Percentiles rank a stretch among this genome's conserved stretches.
Conservation (phyloP, 2,329 filamentous ascomycete genomes). For the Raffaelea albimanens region DNA sequence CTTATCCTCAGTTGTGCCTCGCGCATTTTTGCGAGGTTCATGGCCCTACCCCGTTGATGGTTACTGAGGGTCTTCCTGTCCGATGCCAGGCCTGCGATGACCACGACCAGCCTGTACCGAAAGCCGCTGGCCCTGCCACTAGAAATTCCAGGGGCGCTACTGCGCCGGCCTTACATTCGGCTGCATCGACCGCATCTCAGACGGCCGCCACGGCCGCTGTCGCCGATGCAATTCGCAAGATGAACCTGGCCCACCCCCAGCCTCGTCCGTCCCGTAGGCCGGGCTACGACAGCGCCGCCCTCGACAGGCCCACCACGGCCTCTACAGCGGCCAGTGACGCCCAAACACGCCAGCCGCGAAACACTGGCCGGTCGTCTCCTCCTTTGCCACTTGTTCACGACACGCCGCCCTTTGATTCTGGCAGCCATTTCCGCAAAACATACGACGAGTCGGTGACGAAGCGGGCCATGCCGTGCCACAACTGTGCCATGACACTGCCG, state of each 20-base stretch:
- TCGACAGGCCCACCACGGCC: background rate
- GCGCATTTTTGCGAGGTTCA: constrained; percentile 64
- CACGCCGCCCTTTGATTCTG: constrained; percentile 34
- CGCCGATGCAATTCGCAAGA: constrained; percentile 36
- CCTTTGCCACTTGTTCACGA: no score
- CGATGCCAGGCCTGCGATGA: constrained; percentile 52
- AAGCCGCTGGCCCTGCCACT: constrained; percentile 19
- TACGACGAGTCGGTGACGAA: constrained; percentile 58
- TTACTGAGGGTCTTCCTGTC: constrained; percentile 56
- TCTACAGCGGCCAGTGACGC: constrained; percentile 12
- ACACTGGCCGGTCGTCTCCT: background rate
- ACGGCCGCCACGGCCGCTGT: constrained; percentile 25
- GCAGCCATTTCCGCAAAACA: constrained; percentile 43
- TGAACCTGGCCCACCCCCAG: constrained; percentile 27
- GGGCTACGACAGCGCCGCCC: background rate
- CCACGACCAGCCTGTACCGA: constrained; percentile 22
- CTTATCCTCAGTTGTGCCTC: constrained; percentile 51
- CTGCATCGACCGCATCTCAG: constrained; percentile 19
- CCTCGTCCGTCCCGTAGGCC: background rate
- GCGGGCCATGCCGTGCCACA: constrained; percentile 55
- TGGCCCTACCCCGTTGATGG: constrained; percentile 60
- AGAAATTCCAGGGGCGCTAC: constrained; percentile 22
- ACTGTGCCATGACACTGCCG: constrained; percentile 58
- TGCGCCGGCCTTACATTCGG: constrained; percentile 20
- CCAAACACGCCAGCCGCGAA: constrained; percentile 10